Evolutionary conservation across 2,329 filamentous ascomycete species (phyloP), one percentile per base, ranked within the genome.

Genomic region (Aureobasidium vineae): DNA sequence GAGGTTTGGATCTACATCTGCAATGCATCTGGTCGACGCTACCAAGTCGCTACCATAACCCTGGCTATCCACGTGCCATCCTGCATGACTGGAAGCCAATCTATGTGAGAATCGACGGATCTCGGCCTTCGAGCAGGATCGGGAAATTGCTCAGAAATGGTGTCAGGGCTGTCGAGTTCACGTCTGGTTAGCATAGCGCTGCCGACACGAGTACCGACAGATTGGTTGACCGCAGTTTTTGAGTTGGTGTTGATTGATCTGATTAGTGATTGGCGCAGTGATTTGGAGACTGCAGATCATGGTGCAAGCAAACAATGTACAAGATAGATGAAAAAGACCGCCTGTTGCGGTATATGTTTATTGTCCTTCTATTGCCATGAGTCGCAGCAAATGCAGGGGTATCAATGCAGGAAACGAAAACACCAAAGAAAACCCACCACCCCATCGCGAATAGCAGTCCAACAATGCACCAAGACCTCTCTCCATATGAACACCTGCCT

Each of bases 321-420:
- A 52, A 52, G 31, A 52, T 41, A 52, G 59, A 41, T 50, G 28
- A 40, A 40, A 36, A 23, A n/a, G n/a, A 26, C 36, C 21, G 43
- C 31, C 52, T 26, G 31, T 38, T 36, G 47, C 47, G 47, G 47
- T 50, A 41, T 38, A 50, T n/a, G 47, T 28, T 41, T 36, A 13
- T 38, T 50, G 28, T 63, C 57, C 59, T 63, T 52, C 57, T 63
- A 63, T 63, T 52, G 59, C 45, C 59, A 40, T 63, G 40, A 50
- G 26, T 63, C 45, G 43, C 43, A 63, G 59, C 59, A 63, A 63
- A 50, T 63, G 59, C 59, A 63, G 59, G 59, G 59, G 59, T 63
- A 63, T 63, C 59, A 52, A 41, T 41, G 33, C 33, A 28, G 40
- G 11, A n/a, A 26, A 28, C 26, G 38, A 47, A 61, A 61, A 7